Base-by-base conservation (phyloP, 768 basidiomycete genomes). In the Mycena vulgaris region DNA sequence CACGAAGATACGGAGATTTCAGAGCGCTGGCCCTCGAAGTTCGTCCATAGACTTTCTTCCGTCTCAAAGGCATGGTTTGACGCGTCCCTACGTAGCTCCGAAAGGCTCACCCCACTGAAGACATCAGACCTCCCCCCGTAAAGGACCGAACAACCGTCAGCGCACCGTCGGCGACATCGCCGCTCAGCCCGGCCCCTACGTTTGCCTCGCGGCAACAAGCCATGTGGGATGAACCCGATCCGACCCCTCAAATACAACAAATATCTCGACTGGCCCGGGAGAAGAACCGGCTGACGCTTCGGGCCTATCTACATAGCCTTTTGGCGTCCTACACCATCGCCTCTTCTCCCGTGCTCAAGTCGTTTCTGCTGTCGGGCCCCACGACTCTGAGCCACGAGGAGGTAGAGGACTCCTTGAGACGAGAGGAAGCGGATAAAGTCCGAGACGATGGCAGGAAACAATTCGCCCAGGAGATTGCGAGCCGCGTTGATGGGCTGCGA, bases 1-100 rank as follows among this genome's bases (percentile, higher is more conserved):
- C 95, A 1, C 88, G 98, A 66, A 87, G 98, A 71, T 96, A 99
- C 78, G 97, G 97, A 9, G 98, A 99, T 79, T 99, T 99, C 80
- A 92, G 86, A 78, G 93, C 95, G 2, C 87, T 99, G 21, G 91
- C 92, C 2, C 88, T 91, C 55, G 95, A 98, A 85, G 96, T 94
- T 72, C 78, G 77, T 78, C 25, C 21, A 35, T 53, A 9, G 19
- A 56, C 10, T 40, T 37, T 14, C 31, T 13, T 33, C 51, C 27
- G 21, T 39, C 30, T 58, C 35, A 33, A 35, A 63, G 70, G 58
- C 61, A 48, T 48, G 6, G 2, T 13, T 13, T 76, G 68, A 69
- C 66, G 39, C 58, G 49, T 5, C 69, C 37, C 53, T 69, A 69
- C 64, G 19, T 75, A 97, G 95, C 89, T 99, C 19, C 92, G 92